These are phyloP conservation scores for Pseudogymnoascus sp. DNA, from an alignment of 2,329 filamentous ascomycete species.

Conservation along the genomic window DNA sequence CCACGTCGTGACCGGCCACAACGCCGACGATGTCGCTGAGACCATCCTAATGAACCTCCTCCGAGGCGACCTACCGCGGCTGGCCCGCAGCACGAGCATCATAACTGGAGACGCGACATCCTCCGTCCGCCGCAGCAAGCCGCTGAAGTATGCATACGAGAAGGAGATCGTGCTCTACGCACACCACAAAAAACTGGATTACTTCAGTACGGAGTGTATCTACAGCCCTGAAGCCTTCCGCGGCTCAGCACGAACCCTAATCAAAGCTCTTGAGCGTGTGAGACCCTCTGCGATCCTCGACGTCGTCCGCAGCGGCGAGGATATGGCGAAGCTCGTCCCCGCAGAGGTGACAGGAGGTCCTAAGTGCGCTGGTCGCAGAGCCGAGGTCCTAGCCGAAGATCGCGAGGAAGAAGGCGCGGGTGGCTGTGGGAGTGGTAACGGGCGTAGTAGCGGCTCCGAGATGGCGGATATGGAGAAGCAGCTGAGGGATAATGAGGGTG, in stretches of 20 bases:
- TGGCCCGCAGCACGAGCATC: constrained; percentile 85
- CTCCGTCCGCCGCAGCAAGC: constrained; percentile 91
- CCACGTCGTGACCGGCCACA: constrained; percentile 95
- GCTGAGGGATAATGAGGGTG: constrained; percentile 56
- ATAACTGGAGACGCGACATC: constrained; percentile 70
- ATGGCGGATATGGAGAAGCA: constrained; percentile 76
- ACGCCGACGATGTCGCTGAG: constrained; percentile 94
- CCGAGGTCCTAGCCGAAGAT: constrained; percentile 27
- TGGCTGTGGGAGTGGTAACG: constrained; percentile 68
- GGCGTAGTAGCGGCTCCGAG: constrained; percentile 60
- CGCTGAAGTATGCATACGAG: constrained; percentile 95
- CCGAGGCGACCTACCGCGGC: constrained; percentile 76
- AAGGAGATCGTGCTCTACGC: constrained; percentile 98
- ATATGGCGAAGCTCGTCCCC: constrained; percentile 85
- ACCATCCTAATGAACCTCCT: constrained; percentile 97
- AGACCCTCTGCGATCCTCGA: constrained; percentile 91
- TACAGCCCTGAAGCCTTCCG: constrained; percentile 97
- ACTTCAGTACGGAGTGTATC: constrained; percentile 97
- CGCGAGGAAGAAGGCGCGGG: constrained; percentile 46
- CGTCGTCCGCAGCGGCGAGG: constrained; percentile 88
- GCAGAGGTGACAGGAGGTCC: constrained; percentile 42
- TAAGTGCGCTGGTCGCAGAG: constrained; percentile 38
- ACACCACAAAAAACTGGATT: constrained; percentile 92
- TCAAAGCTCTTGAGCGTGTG: constrained; percentile 92
- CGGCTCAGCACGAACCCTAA: constrained; percentile 80